A percentile compares a stretch with the other conserved stretches of the same genome.
Conservation (phyloP, 495 filamentous ascomycete genomes). For the Penicillium atrosanguineum region DNA sequence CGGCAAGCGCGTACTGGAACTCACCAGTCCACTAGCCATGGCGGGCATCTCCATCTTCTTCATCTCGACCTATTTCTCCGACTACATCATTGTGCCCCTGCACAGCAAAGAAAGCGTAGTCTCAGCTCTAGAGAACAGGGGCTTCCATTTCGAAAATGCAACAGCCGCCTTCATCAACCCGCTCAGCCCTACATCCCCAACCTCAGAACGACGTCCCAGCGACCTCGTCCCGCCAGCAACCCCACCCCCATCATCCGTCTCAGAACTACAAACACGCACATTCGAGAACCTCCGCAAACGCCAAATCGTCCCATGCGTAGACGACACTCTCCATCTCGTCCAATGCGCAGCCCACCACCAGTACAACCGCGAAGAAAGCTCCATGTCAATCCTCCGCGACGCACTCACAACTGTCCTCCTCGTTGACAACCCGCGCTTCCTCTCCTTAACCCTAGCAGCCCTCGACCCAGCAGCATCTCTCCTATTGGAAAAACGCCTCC, state of each 20-base stretch:
- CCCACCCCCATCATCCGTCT: conserved; percentile 71
- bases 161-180: conserved; percentile 61
- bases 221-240: conserved; percentile 56
- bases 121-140: conserved; percentile 69
- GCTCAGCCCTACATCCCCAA: conserved; percentile 31
- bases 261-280: conserved; percentile 78
- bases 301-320: conserved; percentile 70
- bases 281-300: conserved; percentile 73
- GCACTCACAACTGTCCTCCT: conserved; percentile 50
- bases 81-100: conserved; percentile 89
- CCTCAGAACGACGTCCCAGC: conserved; percentile 26
- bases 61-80: conserved; percentile 96
- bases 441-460: conserved; percentile 81
- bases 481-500: conserved; percentile 71
- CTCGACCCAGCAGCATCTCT: conserved; percentile 77
- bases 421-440: conserved; percentile 70
- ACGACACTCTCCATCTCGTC: conserved; percentile 65
- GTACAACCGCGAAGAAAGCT: conserved; percentile 43
- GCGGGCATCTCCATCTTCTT: conserved; percentile 94
- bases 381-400: conserved; percentile 45
- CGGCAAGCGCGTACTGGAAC: conserved; percentile 86
- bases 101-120: conserved; percentile 71
- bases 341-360: conserved; percentile 74
- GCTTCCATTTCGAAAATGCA: conserved; percentile 80
- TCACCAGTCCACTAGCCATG: conserved; percentile 87